Conservation (phyloP, 306 rosid genomes). For the Morella rubra region DNA sequence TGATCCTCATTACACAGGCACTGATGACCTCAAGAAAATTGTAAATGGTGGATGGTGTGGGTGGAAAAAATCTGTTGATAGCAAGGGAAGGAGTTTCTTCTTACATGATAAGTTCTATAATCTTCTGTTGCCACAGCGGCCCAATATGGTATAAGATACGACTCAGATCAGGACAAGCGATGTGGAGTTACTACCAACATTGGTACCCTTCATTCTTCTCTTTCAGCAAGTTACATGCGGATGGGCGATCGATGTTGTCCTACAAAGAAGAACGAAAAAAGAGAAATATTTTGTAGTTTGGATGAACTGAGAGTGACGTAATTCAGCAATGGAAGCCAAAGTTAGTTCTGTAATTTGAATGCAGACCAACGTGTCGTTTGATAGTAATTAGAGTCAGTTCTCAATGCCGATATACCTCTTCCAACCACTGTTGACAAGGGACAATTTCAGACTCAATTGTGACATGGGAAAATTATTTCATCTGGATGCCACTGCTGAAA, state of each 20-base stretch:
- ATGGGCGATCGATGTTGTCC: neutral
- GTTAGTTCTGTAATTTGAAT: neutral
- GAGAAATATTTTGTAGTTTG: neutral
- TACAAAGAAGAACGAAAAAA: neutral
- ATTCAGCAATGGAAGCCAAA: neutral
- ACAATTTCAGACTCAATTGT: too few species aligned
- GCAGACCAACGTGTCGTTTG: too few species aligned
- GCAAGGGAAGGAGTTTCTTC: constrained; percentile 82
- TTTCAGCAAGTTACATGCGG: constrained; percentile 13
- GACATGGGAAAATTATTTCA: too few species aligned
- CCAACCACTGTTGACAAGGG: too few species aligned
- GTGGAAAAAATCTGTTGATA: constrained; percentile 94
- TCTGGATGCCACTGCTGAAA: too few species aligned
- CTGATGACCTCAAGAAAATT: constrained; percentile 78
- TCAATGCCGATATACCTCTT: too few species aligned
- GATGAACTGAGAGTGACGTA: neutral
- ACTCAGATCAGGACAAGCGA: neutral
- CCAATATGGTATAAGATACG: constrained; percentile 71
- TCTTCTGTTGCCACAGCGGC: constrained; percentile 92
- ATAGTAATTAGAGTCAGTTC: too few species aligned
- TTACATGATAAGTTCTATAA: constrained; percentile 89
- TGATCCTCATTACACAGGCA: constrained; percentile 95
- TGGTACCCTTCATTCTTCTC: neutral
- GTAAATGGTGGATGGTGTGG: constrained; percentile 91
- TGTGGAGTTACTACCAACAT: neutral